Evolutionary conservation across 805 yeast species (phyloP).

Genomic region (Myxozyma monticola): DNA sequence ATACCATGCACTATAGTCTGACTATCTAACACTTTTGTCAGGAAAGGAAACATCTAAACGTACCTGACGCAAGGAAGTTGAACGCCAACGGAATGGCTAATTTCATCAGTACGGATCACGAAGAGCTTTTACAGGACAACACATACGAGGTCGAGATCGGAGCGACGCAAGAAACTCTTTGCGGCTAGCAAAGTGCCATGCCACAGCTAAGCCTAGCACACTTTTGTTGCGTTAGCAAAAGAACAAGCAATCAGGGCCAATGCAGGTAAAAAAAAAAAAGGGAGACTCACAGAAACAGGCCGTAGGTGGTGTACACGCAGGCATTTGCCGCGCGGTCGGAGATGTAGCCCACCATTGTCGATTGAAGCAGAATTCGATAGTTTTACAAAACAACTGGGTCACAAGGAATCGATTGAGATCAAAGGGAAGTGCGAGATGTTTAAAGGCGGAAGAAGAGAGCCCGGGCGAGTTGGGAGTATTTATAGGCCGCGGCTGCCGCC

Average conservation of each 20-base stretch:
- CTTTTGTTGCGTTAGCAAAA: conserved; percentile 1
- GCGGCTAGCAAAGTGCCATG: conserved; percentile 51
- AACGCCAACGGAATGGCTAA: conserved; percentile 67
- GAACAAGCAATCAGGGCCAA: not conserved
- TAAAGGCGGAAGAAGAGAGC: too few species aligned
- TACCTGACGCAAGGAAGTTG: conserved; percentile 88
- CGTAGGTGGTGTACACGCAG: conserved; percentile 61
- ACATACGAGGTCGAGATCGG: conserved; percentile 67
- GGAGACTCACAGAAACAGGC: conserved; percentile 45
- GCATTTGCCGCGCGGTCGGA: conserved; percentile 62
- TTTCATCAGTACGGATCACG: not conserved
- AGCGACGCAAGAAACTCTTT: conserved; percentile 71
- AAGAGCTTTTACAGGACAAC: not conserved
- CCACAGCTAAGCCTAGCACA: conserved; percentile 56
- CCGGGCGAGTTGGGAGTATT: too few species aligned
- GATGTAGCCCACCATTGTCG: conserved; percentile 11
- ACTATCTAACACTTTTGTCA: too few species aligned
- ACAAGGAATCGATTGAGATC: not conserved
- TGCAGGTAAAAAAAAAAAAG: not conserved
- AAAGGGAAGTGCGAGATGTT: too few species aligned
- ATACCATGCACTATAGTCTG: not conserved
- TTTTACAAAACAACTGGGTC: not conserved
- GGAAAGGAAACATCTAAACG: conserved; percentile 41
- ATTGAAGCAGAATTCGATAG: not conserved
- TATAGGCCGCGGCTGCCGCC: too few species aligned